Conservation (phyloP, 1,139 yeast species). For the Taiozyma sp. region DNA sequence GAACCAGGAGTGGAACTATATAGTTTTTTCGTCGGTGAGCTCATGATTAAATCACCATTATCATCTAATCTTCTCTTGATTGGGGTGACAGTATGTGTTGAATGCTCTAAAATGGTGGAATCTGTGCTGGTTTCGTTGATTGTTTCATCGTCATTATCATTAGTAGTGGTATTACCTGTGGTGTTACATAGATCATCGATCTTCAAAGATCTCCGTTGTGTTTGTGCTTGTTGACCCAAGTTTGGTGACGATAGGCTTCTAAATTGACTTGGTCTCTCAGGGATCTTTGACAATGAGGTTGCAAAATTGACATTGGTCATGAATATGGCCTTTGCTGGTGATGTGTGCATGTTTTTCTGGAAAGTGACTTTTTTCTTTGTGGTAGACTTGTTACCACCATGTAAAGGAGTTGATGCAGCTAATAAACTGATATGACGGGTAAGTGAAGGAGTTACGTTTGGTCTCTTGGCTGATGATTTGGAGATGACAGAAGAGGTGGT, state of each 20-base stretch:
- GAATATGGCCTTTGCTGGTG: slow-evolving; percentile 1
- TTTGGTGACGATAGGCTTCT: slow-evolving; percentile 2
- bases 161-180: slow-evolving; percentile 6
- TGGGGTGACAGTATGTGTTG: slow-evolving; percentile 16
- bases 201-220: slow-evolving; percentile 8
- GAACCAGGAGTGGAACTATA: slow-evolving; percentile 36
- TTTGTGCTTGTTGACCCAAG: neutral
- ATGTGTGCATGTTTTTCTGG: slow-evolving; percentile 4
- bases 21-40: slow-evolving; percentile 30
- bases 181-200: slow-evolving; percentile 18
- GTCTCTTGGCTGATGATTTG: neutral
- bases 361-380: slow-evolving; percentile 17
- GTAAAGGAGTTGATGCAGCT: slow-evolving; percentile 32
- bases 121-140: neutral
- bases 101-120: neutral
- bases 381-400: neutral
- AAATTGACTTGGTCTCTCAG: neutral
- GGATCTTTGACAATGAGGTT: neutral
- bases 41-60: slow-evolving; percentile 26
- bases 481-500: neutral
- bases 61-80: slow-evolving; percentile 14
- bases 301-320: slow-evolving; percentile 4
- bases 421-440: slow-evolving; percentile 25
- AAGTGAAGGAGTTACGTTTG: slow-evolving; percentile 16
- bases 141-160: neutral